Base-by-base conservation (phyloP, 1,284 basidiomycete genomes). In the Phellinidium pouzarii region DNA sequence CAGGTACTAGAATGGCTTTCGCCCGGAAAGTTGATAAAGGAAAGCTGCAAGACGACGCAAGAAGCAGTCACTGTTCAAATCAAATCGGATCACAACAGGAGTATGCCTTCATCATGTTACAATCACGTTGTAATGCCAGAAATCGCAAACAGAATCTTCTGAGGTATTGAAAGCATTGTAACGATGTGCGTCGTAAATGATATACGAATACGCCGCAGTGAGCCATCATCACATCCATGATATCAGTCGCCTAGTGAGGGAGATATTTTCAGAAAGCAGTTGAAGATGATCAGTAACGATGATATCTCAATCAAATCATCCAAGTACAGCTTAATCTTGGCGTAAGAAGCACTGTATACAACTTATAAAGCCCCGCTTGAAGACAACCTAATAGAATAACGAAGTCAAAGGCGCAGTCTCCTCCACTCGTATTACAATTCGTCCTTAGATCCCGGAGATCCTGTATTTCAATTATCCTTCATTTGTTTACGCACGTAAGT, bases 371-470 rank as follows among this genome's bases (percentile, higher is more conserved):
- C n/a, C n/a, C n/a, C n/a, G n/a, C n/a, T n/a, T 11, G 19, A 9
- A 17, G 9, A 9, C 36, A 38, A n/a, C 31, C 47, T 12, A 40
- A 7, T 23, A 9, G 17, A 31, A n/a, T 6, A 17, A 14, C 19
- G 2, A 19, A 34, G 17, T 20, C 29, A 38, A 37, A 46, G 37
- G 9, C 36, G 11, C 23, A 25, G 19, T 38, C 37, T 22, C 37
- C 19, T 38, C 8, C 27, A 12, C 47, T 17, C 20, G 25, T 2
- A 17, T 41, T 40, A 25, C 36, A 1, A 34, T 14, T 14, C 31
- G 31, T n/a, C n/a, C 12, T 12, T 23, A 47, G 45, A 47, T 36
- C 45, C 45, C 4, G 45, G 45, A 36, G 45, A 26, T 48, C 47
- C 26, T 22, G 31, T 14, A 11, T 31, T 34, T 11, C 9, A 11